phyloP scores from a whole-genome alignment of 202 grass and related monocot genomes.

The Dendrocalamus latiflorus region DNA sequence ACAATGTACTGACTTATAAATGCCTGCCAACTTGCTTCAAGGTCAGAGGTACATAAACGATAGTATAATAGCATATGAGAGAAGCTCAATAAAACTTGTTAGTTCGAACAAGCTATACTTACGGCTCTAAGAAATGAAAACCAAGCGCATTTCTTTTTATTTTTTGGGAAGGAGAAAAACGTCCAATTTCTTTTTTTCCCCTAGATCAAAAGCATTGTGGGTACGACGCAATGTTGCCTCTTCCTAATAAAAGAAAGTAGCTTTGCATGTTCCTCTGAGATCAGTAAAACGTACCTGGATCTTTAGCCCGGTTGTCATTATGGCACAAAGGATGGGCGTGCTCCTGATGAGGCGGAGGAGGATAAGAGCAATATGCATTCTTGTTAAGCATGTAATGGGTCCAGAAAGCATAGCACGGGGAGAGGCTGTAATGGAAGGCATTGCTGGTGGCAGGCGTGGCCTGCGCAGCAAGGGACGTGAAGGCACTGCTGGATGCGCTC shows the following conservation, averaged over 20 bases:
- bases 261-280: neutral
- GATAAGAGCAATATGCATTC: slow-evolving; percentile 27
- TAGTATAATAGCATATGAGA: neutral
- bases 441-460: slow-evolving; percentile 1
- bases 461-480: slow-evolving; percentile 8
- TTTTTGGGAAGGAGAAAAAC: neutral
- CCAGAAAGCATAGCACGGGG: slow-evolving; percentile 39
- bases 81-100: neutral
- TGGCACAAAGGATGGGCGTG: slow-evolving; percentile 1
- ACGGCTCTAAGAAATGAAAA: neutral
- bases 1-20: neutral
- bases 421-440: slow-evolving; percentile 30
- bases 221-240: neutral
- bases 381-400: slow-evolving; percentile 44
- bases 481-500: slow-evolving; percentile 28
- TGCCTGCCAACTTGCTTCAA: neutral
- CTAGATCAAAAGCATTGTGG: neutral
- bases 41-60: neutral
- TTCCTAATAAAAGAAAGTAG: neutral
- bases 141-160: neutral
- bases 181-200: neutral
- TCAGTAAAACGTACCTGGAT: slow-evolving; percentile 13
- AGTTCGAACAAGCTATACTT: neutral
- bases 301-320: slow-evolving; percentile 22
- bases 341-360: slow-evolving; percentile 19